A percentile compares a stretch with the other conserved stretches of the same genome.
These are phyloP conservation scores for Pythium dissotocum DNA, from an alignment of 352 stramenopile genomes.

Conservation along the genomic window DNA sequence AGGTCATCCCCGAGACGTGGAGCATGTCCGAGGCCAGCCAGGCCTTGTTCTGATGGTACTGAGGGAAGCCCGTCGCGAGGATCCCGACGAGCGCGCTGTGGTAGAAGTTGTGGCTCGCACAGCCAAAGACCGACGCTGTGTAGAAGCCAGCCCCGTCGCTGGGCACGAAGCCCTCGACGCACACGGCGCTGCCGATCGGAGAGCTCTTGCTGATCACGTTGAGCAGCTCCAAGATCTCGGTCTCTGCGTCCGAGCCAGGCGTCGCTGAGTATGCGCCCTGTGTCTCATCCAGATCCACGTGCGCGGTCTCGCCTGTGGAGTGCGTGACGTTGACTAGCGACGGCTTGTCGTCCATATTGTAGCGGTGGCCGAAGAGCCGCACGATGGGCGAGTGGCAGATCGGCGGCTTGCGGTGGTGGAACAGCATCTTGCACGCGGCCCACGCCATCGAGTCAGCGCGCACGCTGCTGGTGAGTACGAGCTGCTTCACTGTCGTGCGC, in stretches of 20 bases:
- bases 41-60: slow-evolving; percentile 32
- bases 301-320: not conserved
- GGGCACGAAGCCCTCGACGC: slow-evolving; percentile 26
- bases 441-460: slow-evolving; percentile 30
- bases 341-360: slow-evolving; percentile 32
- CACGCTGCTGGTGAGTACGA: slow-evolving; percentile 22
- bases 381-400: slow-evolving; percentile 32
- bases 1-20: slow-evolving; percentile 31
- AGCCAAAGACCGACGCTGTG: slow-evolving; percentile 25
- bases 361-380: slow-evolving; percentile 26
- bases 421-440: slow-evolving; percentile 31
- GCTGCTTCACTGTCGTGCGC: slow-evolving; percentile 1
- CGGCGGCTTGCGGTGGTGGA: slow-evolving; percentile 28
- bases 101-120: slow-evolving; percentile 25
- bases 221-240: slow-evolving; percentile 31
- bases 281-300: not conserved
- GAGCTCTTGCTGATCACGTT: slow-evolving; percentile 30
- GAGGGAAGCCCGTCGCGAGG: slow-evolving; percentile 16
- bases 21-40: slow-evolving; percentile 31
- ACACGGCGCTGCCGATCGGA: slow-evolving; percentile 20
- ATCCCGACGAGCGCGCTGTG: slow-evolving; percentile 27
- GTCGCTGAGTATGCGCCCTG: slow-evolving; percentile 14
- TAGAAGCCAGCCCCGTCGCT: slow-evolving; percentile 16
- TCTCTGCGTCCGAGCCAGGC: slow-evolving; percentile 23
- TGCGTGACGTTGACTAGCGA: slow-evolving; percentile 12